A percentile compares a stretch with the other conserved stretches of the same genome.
These are phyloP conservation scores for Rasamsonia emersonii DNA, from an alignment of 2,329 filamentous ascomycete species.

Conservation along the genomic window DNA sequence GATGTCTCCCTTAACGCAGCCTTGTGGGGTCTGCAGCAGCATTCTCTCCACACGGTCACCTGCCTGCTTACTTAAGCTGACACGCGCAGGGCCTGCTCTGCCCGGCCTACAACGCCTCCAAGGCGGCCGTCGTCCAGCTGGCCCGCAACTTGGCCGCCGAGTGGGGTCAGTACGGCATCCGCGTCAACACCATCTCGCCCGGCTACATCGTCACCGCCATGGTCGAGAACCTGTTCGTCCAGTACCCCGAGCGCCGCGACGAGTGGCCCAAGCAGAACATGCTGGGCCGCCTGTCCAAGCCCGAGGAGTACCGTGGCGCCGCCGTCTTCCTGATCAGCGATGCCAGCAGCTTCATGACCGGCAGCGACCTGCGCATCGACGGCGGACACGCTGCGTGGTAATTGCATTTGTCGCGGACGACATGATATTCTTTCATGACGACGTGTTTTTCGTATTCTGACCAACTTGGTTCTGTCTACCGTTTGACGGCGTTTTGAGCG, in stretches of 20 bases:
- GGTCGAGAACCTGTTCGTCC: slow-evolving; percentile 36
- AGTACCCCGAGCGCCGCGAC: slow-evolving; percentile 71
- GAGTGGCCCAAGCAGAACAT: slow-evolving; percentile 82
- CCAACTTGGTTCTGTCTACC: too few species aligned
- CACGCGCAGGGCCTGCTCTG: slow-evolving; percentile 37
- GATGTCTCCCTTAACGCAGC: slow-evolving; percentile 1
- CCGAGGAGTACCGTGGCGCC: slow-evolving; percentile 58
- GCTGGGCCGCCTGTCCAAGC: slow-evolving; percentile 60
- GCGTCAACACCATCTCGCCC: slow-evolving; percentile 41
- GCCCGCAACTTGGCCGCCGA: slow-evolving; percentile 40
- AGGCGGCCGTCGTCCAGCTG: slow-evolving; percentile 41
- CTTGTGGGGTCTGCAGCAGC: too few species aligned
- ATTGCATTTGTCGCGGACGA: too few species aligned
- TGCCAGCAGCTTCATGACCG: slow-evolving; percentile 49
- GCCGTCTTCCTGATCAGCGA: slow-evolving; percentile 41
- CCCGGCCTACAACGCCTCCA: slow-evolving; percentile 42
- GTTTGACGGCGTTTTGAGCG: too few species aligned
- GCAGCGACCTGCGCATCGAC: slow-evolving; percentile 46
- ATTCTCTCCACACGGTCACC: neutral
- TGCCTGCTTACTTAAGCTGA: slow-evolving; percentile 4
- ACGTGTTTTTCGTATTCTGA: too few species aligned
- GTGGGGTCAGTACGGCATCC: slow-evolving; percentile 41
- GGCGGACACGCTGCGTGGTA: slow-evolving; percentile 49
- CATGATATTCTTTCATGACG: too few species aligned
- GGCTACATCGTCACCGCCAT: slow-evolving; percentile 41